Percentiles rank a stretch among this genome's conserved stretches.
These are phyloP conservation scores for Colletotrichum orchidophilum DNA, from an alignment of 2,329 filamentous ascomycete genomes.

Conservation along the genomic window DNA sequence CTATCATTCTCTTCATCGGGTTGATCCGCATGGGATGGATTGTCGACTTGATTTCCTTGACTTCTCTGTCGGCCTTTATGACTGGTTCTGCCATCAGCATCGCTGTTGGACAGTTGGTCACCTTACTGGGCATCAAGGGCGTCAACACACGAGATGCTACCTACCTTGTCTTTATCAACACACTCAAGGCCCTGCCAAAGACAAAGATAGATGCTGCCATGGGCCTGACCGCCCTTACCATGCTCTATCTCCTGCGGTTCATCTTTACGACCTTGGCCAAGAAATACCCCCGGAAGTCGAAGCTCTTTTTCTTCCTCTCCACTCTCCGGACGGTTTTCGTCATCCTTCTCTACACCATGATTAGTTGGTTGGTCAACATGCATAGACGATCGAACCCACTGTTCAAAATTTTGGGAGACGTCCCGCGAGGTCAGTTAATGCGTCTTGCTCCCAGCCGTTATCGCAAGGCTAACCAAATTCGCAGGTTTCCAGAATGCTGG, in stretches of 20 bases:
- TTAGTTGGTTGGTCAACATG: slow-evolving; percentile 87
- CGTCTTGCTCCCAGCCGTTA: no score
- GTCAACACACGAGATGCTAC: slow-evolving; percentile 82
- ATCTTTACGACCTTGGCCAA: slow-evolving; percentile 72
- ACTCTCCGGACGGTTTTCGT: slow-evolving; percentile 92
- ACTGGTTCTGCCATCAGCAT: slow-evolving; percentile 95
- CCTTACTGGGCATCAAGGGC: slow-evolving; percentile 80
- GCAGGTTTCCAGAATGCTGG: slow-evolving; percentile 81
- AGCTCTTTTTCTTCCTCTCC: slow-evolving; percentile 87
- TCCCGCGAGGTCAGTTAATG: slow-evolving; percentile 73
- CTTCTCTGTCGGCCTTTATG: slow-evolving; percentile 95
- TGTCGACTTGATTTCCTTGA: slow-evolving; percentile 90
- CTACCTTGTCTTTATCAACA: slow-evolving; percentile 86
- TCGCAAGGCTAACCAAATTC: neutral
- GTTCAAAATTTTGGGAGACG: slow-evolving; percentile 78
- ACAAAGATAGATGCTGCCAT: slow-evolving; percentile 84
- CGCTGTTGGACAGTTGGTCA: slow-evolving; percentile 81
- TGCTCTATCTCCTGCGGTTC: slow-evolving; percentile 81
- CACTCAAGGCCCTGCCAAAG: slow-evolving; percentile 74
- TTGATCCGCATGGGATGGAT: slow-evolving; percentile 86
- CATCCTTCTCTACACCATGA: slow-evolving; percentile 89
- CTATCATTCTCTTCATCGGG: slow-evolving; percentile 81
- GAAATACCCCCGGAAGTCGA: slow-evolving; percentile 74
- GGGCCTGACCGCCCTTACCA: slow-evolving; percentile 81
- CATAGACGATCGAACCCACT: slow-evolving; percentile 68